Percentiles rank a stretch among this genome's conserved stretches.
phyloP scores from a whole-genome alignment of 2,329 filamentous ascomycete species.

The Endocalyx cinctus region DNA sequence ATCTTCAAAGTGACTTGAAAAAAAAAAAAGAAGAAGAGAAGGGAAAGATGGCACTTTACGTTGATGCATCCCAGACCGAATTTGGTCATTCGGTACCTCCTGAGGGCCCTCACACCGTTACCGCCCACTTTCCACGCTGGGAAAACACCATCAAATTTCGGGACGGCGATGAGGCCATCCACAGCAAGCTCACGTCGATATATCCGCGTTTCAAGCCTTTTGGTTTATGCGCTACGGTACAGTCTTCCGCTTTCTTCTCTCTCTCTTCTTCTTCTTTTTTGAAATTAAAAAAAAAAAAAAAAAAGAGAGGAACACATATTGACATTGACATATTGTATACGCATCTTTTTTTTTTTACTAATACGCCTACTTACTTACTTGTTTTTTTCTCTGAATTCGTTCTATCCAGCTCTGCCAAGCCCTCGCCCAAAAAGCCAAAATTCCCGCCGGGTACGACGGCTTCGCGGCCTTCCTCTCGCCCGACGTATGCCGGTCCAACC shows the following conservation, averaged over 20 bases:
- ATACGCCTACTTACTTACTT: background rate
- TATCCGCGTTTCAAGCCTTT: constrained; percentile 44
- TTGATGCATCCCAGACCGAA: constrained; percentile 8
- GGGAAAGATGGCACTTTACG: too few relatives aligned
- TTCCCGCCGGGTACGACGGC: constrained; percentile 19
- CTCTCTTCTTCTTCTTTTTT: too few relatives aligned
- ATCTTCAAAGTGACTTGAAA: too few relatives aligned
- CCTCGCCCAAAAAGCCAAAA: constrained; percentile 29
- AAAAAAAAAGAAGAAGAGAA: too few relatives aligned
- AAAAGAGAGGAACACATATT: too few relatives aligned
- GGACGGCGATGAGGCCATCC: constrained; percentile 33
- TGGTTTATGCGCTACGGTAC: constrained; percentile 30
- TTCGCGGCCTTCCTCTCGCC: constrained; percentile 26
- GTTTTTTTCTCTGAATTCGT: too few relatives aligned
- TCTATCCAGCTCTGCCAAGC: constrained; percentile 35
- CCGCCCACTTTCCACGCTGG: constrained; percentile 42
- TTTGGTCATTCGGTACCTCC: constrained; percentile 44
- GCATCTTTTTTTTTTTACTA: constrained; percentile 8
- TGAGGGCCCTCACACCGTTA: constrained; percentile 42
- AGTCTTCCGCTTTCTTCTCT: too few relatives aligned
- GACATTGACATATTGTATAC: too few relatives aligned
- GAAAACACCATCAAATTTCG: constrained; percentile 32
- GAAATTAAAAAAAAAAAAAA: too few relatives aligned
- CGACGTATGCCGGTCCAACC: constrained; percentile 18
- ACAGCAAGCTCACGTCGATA: constrained; percentile 35